These are phyloP conservation scores for Gnomoniopsis sp. DNA, from an alignment of 2,329 filamentous ascomycete genomes.

Conservation along the genomic window DNA sequence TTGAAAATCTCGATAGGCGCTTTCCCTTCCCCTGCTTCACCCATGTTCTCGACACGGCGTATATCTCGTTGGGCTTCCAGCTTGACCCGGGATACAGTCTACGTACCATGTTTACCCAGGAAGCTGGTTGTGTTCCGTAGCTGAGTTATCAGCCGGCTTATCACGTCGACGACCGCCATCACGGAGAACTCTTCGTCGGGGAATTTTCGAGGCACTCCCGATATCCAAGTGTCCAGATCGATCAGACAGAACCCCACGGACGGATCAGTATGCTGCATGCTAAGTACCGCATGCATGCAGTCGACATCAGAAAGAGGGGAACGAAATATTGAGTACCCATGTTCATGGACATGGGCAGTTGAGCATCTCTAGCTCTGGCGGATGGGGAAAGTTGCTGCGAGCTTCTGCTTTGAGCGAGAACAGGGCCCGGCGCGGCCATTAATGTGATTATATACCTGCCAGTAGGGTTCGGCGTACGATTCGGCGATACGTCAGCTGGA, in stretches of 20 bases:
- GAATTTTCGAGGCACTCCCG: neutral
- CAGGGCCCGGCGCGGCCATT: neutral
- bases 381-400: neutral
- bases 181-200: neutral
- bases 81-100: neutral
- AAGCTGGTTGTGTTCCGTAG: neutral
- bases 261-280: neutral
- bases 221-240: neutral
- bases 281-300: neutral
- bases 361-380: neutral
- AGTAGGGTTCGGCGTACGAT: conserved; percentile 9
- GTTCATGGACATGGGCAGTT: neutral
- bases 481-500: conserved; percentile 1
- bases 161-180: neutral
- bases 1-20: neutral
- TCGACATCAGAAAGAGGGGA: neutral
- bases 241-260: neutral
- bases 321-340: neutral
- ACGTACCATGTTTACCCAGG: too few species aligned
- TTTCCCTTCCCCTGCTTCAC: neutral
- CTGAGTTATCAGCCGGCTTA: neutral
- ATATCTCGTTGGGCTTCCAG: neutral
- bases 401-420: conserved; percentile 11
- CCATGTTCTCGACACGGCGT: neutral
- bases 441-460: conserved; percentile 7